A percentile compares a stretch with the other conserved stretches of the same genome.
phyloP scores from a whole-genome alignment of 2,329 filamentous ascomycete genomes.

The Lachnellula arida region DNA sequence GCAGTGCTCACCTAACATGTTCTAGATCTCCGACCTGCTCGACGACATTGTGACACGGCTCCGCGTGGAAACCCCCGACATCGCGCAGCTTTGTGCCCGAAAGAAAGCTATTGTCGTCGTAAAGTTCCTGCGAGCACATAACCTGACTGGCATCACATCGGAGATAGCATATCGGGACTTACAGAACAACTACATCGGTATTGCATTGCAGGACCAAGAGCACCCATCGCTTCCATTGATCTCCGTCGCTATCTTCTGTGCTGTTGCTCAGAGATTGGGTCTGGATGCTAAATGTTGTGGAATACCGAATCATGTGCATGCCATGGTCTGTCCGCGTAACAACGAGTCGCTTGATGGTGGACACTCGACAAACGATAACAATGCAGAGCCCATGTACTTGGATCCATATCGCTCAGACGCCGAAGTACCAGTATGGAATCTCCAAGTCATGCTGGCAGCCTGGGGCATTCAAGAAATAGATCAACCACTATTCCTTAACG shows the following conservation, averaged over 20 bases:
- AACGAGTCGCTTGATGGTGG: slow-evolving; percentile 57
- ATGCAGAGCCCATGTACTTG: slow-evolving; percentile 64
- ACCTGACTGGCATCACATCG: slow-evolving; percentile 65
- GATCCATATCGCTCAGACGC: slow-evolving; percentile 71
- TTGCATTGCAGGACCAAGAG: slow-evolving; percentile 65
- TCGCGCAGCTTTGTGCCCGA: slow-evolving; percentile 56
- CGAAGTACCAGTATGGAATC: slow-evolving; percentile 57
- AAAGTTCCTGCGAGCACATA: slow-evolving; percentile 61
- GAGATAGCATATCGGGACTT: slow-evolving; percentile 69
- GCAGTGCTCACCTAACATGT: slow-evolving; percentile 8
- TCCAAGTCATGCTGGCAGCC: slow-evolving; percentile 55
- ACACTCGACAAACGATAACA: slow-evolving; percentile 35
- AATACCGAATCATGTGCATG: slow-evolving; percentile 82
- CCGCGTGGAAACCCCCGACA: slow-evolving; percentile 43
- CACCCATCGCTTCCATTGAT: slow-evolving; percentile 84
- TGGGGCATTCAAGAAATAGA: slow-evolving; percentile 39
- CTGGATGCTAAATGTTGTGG: slow-evolving; percentile 74
- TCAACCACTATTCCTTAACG: slow-evolving; percentile 52
- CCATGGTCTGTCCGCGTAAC: slow-evolving; percentile 60
- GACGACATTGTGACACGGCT: slow-evolving; percentile 59
- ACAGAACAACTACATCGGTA: slow-evolving; percentile 81
- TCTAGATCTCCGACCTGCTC: slow-evolving; percentile 57
- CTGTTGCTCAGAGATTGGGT: slow-evolving; percentile 68
- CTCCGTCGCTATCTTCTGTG: slow-evolving; percentile 81
- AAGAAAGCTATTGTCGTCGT: slow-evolving; percentile 64